Evolutionary conservation across 169 alveolate genomes (phyloP), one percentile per base, ranked within the genome.

Genomic region (Amoebophrya sp.): DNA sequence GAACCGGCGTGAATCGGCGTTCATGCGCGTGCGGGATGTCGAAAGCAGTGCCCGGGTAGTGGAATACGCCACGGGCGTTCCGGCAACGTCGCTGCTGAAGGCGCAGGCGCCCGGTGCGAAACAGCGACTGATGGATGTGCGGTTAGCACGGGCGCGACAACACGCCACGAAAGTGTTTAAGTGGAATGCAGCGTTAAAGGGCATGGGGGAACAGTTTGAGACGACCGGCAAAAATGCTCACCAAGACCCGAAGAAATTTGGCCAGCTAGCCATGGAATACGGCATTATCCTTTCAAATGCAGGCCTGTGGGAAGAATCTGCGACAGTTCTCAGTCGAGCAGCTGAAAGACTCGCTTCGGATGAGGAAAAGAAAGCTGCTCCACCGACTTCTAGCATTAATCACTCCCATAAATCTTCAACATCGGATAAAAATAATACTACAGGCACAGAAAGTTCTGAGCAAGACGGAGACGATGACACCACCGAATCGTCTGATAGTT

Each of bases 121-220:
- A 18, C 6, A 18, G 65, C 6, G 65, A 18, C 65, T 47, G 18
- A 18, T 12, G 65, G 65, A 47, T 18, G 18, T 47, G 29, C 6
- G 65, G 18, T 18, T 47, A 18, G 18, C 29, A 6, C 65, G 65
- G 29, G 18, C 29, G 29, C 65, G 65, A 18, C 65, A 47, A 18
- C 18, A 47, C 65, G 65, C 65, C 29, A 18, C 65, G 65, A 12
- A 6, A 18, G 65, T 47, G 6, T 47, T 47, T 90, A 90, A 90
- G 90, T 90, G 92, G 92, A 90, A 90, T 39, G 65, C 89, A 41
- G 92, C 92, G 18, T 14, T 90, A 34, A n/a, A 41, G 26, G 92
- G 92, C 0, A 38, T 90, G 76, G 0, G 41, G 34, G 92, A 33
- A 18, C 76, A 55, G 6, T 33, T 90, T n/a, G n/a, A 1, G 26